Conservation (phyloP, 129 eudicot genomes). For the Tagetes patula region DNA sequence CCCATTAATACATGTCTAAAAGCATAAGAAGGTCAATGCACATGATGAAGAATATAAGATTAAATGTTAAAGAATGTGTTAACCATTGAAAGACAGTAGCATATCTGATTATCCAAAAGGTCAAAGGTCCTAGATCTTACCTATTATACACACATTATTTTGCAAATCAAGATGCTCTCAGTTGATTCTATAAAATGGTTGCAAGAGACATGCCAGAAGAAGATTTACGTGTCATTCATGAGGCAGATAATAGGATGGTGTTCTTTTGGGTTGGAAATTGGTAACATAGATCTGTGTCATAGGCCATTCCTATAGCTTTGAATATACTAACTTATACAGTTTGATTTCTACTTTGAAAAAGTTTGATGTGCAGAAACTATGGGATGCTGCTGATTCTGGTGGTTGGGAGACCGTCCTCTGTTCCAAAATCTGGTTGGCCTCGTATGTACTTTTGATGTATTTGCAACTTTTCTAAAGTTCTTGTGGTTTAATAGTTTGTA, state of each 20-base stretch:
- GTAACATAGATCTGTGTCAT: neutral
- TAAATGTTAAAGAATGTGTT: conserved; percentile 3
- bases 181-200: conserved; percentile 9
- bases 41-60: conserved; percentile 51
- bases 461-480: conserved; percentile 8
- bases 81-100: neutral
- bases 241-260: conserved; percentile 16
- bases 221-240: neutral
- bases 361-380: conserved; percentile 64
- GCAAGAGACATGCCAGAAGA: conserved; percentile 8
- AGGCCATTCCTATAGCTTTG: neutral
- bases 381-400: conserved; percentile 81
- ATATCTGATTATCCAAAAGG: neutral
- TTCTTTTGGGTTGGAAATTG: neutral
- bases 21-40: conserved; percentile 8
- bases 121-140: conserved; percentile 1
- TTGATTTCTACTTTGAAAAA: conserved; percentile 32
- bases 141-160: neutral
- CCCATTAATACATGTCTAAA: neutral
- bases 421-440: conserved; percentile 86
- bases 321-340: neutral
- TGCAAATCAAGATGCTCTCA: conserved; percentile 12
- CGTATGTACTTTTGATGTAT: conserved; percentile 44
- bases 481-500: neutral
- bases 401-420: conserved; percentile 97